Conservation (phyloP, 2,329 filamentous ascomycete genomes). For the Epichloe glyceriae region DNA sequence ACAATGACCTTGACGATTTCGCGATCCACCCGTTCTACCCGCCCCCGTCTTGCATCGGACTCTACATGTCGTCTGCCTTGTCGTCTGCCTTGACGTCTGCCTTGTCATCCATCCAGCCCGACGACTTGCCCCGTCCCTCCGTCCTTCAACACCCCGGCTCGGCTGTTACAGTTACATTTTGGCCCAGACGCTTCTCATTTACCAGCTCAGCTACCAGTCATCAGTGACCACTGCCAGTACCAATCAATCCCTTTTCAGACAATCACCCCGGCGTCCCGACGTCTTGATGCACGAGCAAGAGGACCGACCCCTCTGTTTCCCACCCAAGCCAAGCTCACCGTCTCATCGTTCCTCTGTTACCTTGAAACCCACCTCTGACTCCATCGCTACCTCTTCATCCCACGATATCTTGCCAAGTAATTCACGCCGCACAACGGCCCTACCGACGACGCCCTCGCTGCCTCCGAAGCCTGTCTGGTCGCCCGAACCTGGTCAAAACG, state of each 20-base stretch:
- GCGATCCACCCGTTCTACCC: too few species aligned
- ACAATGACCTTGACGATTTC: too few species aligned
- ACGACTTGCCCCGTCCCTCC: too few species aligned
- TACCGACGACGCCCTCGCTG: conserved; percentile 1
- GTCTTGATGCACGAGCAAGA: conserved; percentile 19
- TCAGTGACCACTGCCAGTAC: neutral
- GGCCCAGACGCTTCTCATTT: neutral
- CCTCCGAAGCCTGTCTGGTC: conserved; percentile 1
- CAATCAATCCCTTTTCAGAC: neutral
- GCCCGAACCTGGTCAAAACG: conserved; percentile 6
- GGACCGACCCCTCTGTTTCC: conserved; percentile 1
- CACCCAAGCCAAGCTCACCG: neutral
- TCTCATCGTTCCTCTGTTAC: neutral
- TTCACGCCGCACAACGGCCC: conserved; percentile 1
- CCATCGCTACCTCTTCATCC: conserved; percentile 6
- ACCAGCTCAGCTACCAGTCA: neutral
- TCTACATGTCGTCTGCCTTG: too few species aligned
- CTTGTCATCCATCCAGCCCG: too few species aligned
- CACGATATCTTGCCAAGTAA: neutral
- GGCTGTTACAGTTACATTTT: too few species aligned
- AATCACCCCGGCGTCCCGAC: conserved; percentile 11
- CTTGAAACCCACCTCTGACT: conserved; percentile 5
- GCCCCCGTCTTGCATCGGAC: too few species aligned
- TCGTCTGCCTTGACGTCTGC: too few species aligned
- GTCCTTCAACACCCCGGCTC: too few species aligned